Conservation (phyloP, 2,329 filamentous ascomycete genomes). For the Exserohilum rostratum region DNA sequence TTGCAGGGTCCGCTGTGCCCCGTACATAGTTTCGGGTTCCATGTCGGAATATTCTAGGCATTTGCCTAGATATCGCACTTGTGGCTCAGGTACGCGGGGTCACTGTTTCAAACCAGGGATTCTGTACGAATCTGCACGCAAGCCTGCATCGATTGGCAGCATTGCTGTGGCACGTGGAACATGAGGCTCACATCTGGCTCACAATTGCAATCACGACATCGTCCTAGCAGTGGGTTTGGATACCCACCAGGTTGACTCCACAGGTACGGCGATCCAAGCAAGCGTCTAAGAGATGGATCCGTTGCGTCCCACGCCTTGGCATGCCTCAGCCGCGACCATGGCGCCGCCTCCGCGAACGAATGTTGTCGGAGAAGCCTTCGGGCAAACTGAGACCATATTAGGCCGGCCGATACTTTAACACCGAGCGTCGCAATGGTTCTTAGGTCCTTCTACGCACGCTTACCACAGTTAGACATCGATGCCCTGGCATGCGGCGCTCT, state of each 20-base stretch:
- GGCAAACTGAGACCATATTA: not conserved
- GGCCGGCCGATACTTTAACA: not conserved
- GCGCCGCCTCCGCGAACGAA: not conserved
- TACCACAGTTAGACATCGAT: too few species aligned
- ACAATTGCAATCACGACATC: not conserved
- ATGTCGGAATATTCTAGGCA: slow-evolving; percentile 11
- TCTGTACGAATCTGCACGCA: not conserved
- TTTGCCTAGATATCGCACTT: not conserved
- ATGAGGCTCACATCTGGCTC: not conserved
- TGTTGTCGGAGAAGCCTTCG: not conserved
- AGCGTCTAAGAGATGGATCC: slow-evolving; percentile 1
- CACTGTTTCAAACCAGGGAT: not conserved
- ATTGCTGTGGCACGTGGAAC: not conserved
- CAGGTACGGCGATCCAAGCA: slow-evolving; percentile 4
- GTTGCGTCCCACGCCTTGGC: slow-evolving; percentile 7
- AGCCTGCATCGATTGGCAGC: not conserved
- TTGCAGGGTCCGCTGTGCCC: slow-evolving; percentile 1
- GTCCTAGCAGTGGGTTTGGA: not conserved
- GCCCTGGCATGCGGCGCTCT: too few species aligned
- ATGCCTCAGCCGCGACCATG: not conserved
- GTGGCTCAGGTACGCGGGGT: not conserved
- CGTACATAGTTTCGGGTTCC: slow-evolving; percentile 4
- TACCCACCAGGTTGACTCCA: not conserved
- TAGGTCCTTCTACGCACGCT: too few species aligned
- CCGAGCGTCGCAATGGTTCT: not conserved